Percentiles rank a stretch among this genome's conserved stretches.
phyloP scores from a whole-genome alignment of 2,329 filamentous ascomycete genomes.

The Apiospora arundinis region DNA sequence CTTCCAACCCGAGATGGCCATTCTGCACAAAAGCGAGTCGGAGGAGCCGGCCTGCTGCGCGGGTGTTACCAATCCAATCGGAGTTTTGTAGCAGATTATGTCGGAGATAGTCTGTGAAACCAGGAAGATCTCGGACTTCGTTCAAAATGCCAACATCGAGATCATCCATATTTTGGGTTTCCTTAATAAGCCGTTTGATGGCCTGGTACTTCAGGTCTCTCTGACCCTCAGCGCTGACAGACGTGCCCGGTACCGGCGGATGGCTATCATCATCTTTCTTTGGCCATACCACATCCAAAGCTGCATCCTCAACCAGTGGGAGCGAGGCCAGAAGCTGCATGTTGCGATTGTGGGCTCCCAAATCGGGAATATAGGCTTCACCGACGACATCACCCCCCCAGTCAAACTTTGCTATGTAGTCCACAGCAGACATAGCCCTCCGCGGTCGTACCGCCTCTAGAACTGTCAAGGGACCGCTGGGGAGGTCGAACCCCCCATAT shows the following conservation, averaged over 20 bases:
- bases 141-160: slow-evolving; percentile 19
- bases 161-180: slow-evolving; percentile 15
- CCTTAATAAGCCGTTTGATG: neutral
- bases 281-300: slow-evolving; percentile 20
- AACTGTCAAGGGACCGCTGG: slow-evolving; percentile 21
- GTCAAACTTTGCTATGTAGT: slow-evolving; percentile 30
- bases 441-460: slow-evolving; percentile 26
- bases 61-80: slow-evolving; percentile 17
- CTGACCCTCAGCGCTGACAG: neutral
- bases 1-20: slow-evolving; percentile 10
- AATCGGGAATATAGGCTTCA: neutral
- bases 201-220: neutral
- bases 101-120: slow-evolving; percentile 12
- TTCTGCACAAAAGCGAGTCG: slow-evolving; percentile 20
- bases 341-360: neutral
- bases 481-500: neutral
- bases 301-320: slow-evolving; percentile 5
- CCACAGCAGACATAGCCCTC: slow-evolving; percentile 27
- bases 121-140: slow-evolving; percentile 2
- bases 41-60: slow-evolving; percentile 18
- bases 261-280: neutral
- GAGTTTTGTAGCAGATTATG: slow-evolving; percentile 13
- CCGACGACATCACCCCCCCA: slow-evolving; percentile 11
- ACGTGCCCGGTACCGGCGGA: neutral
- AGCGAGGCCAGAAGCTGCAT: slow-evolving; percentile 8